Conservation (phyloP, 148 eudicot genomes). For the Camellia japonica region DNA sequence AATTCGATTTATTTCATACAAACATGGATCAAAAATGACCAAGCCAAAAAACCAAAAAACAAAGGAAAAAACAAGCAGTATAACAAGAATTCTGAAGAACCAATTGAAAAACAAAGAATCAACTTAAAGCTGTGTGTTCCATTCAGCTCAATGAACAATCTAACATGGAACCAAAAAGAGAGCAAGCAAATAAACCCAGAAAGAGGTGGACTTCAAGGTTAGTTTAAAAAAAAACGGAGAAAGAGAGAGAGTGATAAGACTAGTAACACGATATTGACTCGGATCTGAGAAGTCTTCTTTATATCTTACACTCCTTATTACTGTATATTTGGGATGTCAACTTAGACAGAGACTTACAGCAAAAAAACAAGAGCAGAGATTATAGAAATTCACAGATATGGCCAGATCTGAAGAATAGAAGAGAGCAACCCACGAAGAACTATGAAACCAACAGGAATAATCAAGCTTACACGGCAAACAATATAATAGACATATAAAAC, state of each 20-base stretch:
- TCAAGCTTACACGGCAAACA: not conserved
- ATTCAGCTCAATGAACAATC: not conserved
- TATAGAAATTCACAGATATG: not conserved
- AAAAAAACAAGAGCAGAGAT: not conserved
- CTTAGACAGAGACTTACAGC: not conserved
- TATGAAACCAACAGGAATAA: not conserved
- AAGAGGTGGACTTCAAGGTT: not conserved
- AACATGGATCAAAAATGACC: not conserved
- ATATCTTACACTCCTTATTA: not conserved
- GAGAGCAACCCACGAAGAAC: not conserved
- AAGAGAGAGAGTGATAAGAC: not conserved
- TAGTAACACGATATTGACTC: no score
- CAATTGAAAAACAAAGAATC: not conserved
- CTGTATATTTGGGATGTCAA: not conserved
- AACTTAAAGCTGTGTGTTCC: not conserved
- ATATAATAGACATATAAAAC: not conserved
- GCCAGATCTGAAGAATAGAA: not conserved
- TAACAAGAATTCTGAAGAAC: constrained; percentile 1
- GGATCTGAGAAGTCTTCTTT: no score
- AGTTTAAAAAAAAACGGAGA: not conserved
- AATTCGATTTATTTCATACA: not conserved
- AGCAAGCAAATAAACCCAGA: not conserved
- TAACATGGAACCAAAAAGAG: not conserved
- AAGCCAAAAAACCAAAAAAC: no score
- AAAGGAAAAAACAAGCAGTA: not conserved